Conservation (phyloP, 805 yeast genomes). For the Candida railenensis region DNA sequence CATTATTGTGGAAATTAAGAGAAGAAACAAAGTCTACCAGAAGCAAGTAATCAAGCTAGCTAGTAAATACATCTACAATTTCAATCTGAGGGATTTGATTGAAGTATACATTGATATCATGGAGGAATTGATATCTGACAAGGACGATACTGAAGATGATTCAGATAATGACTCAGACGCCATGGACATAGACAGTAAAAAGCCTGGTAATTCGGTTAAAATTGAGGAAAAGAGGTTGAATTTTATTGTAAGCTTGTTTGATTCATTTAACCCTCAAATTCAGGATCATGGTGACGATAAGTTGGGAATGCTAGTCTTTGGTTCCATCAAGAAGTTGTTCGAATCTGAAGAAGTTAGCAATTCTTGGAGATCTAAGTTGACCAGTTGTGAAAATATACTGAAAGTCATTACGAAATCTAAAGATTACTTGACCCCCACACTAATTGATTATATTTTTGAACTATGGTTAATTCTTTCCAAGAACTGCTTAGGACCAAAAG, state of each 20-base stretch:
- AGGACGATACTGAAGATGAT: slow-evolving; percentile 18
- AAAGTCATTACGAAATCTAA: slow-evolving; percentile 6
- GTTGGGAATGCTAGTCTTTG: slow-evolving; percentile 10
- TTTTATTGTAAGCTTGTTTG: slow-evolving; percentile 35
- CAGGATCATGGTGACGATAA: not conserved
- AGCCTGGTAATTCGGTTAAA: slow-evolving; percentile 42
- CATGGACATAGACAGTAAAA: slow-evolving; percentile 24
- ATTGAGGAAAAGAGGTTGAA: slow-evolving; percentile 48
- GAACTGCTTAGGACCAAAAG: slow-evolving; percentile 34
- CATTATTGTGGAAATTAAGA: slow-evolving; percentile 58
- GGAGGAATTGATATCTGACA: slow-evolving; percentile 38
- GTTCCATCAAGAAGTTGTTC: slow-evolving; percentile 21
- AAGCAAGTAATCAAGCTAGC: slow-evolving; percentile 50
- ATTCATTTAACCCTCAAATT: slow-evolving; percentile 21
- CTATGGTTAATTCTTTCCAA: slow-evolving; percentile 21
- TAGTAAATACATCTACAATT: slow-evolving; percentile 48
- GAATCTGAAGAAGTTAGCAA: slow-evolving; percentile 27
- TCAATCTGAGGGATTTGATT: slow-evolving; percentile 28
- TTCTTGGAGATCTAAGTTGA: slow-evolving; percentile 64
- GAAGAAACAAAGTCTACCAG: slow-evolving; percentile 67
- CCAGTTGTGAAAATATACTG: slow-evolving; percentile 42
- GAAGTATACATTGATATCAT: slow-evolving; percentile 37
- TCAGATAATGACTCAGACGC: slow-evolving; percentile 36
- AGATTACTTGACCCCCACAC: slow-evolving; percentile 2
- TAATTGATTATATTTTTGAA: slow-evolving; percentile 16